phyloP scores from a whole-genome alignment of 2,329 filamentous ascomycete genomes.

The Pseudogymnoascus sp. region DNA sequence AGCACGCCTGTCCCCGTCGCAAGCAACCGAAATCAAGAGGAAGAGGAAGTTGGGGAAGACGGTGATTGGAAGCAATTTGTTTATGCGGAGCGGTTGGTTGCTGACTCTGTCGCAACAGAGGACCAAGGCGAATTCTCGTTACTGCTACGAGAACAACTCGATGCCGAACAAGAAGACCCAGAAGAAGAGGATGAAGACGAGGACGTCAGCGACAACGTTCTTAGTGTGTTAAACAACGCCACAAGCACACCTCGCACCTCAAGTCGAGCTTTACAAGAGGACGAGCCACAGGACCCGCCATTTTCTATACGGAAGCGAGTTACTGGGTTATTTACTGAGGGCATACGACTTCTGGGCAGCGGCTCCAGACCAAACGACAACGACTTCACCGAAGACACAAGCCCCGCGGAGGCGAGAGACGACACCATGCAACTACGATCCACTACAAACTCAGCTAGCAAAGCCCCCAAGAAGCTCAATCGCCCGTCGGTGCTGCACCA shows the following conservation, averaged over 20 bases:
- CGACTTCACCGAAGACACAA: not conserved
- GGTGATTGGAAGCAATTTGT: not conserved
- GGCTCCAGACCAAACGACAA: not conserved
- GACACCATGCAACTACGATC: not conserved
- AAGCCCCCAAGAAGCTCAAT: not conserved
- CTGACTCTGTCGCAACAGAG: not conserved
- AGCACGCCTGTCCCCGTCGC: not conserved
- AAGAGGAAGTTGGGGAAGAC: not conserved
- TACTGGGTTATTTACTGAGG: not conserved
- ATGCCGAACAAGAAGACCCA: constrained; percentile 1
- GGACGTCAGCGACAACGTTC: not conserved
- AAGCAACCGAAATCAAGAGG: not conserved
- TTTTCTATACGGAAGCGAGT: not conserved
- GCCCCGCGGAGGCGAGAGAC: not conserved
- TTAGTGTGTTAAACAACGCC: not conserved
- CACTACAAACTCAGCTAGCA: not conserved
- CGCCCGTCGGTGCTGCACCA: not conserved
- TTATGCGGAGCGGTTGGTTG: not conserved
- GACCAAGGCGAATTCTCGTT: not conserved
- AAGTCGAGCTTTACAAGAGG: not conserved
- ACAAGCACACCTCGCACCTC: not conserved
- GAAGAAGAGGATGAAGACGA: not conserved
- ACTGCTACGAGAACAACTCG: not conserved
- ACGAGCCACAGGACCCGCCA: not conserved
- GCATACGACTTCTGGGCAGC: not conserved